Evolutionary conservation across 768 basidiomycete species (phyloP).

Genomic region (Holtermannia corniformis): DNA sequence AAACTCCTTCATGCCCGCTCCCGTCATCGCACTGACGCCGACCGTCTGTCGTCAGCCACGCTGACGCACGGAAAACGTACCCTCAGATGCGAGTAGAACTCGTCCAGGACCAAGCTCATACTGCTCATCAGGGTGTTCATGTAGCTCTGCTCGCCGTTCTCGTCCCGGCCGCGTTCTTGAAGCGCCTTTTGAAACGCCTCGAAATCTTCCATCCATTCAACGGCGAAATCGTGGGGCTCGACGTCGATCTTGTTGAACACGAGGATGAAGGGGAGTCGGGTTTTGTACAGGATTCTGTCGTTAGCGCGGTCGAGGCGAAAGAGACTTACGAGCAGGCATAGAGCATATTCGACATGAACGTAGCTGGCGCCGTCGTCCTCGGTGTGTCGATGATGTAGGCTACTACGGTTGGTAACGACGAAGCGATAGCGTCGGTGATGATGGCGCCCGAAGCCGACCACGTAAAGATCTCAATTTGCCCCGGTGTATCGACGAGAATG

Average conservation of each 20-base stretch:
- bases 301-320: background rate
- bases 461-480: constrained; percentile 99
- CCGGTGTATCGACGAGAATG: constrained; percentile 91
- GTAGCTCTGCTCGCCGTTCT: constrained; percentile 78
- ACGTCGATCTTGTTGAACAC: constrained; percentile 99
- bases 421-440: constrained; percentile 93
- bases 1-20: constrained; percentile 85
- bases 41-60: constrained; percentile 55
- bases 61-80: constrained; percentile 44
- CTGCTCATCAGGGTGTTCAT: constrained; percentile 99
- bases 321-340: constrained; percentile 84
- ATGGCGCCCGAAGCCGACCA: constrained; percentile 99
- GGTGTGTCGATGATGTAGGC: constrained; percentile 98
- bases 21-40: constrained; percentile 91
- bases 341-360: constrained; percentile 99
- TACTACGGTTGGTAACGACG: constrained; percentile 82
- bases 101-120: constrained; percentile 95
- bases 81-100: constrained; percentile 94
- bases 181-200: constrained; percentile 88
- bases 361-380: constrained; percentile 76
- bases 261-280: constrained; percentile 88
- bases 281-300: constrained; percentile 88
- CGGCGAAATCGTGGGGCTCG: constrained; percentile 74
- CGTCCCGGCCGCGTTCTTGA: constrained; percentile 58
- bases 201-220: constrained; percentile 98